Evolutionary conservation across 805 yeast species (phyloP).

Genomic region (Suhomyces sp.): DNA sequence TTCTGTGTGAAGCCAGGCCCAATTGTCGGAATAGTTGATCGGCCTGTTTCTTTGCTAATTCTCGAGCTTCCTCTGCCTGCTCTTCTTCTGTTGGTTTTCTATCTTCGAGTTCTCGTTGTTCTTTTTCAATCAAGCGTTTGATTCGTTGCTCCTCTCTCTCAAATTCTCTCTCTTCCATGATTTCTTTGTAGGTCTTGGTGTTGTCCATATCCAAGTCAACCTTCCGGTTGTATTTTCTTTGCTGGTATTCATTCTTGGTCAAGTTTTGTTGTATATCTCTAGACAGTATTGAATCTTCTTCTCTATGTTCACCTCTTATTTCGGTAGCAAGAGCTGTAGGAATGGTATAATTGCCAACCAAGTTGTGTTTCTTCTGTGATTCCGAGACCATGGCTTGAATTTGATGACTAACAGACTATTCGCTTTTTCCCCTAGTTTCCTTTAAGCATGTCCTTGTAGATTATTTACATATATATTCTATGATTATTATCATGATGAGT

Average conservation of each 20-base stretch:
- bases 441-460: no score
- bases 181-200: constrained; percentile 38
- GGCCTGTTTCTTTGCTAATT: neutral
- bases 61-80: constrained; percentile 9
- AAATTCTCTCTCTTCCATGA: constrained; percentile 40
- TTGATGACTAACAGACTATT: no score
- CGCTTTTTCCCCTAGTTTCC: no score
- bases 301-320: constrained; percentile 22
- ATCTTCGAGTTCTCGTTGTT: constrained; percentile 14
- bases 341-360: constrained; percentile 32
- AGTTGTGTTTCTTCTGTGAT: constrained; percentile 11
- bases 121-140: constrained; percentile 22
- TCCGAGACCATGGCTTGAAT: constrained; percentile 1
- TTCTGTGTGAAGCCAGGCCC: constrained; percentile 15
- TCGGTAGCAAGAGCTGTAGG: constrained; percentile 28
- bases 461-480: no score
- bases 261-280: constrained; percentile 18
- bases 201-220: constrained; percentile 17
- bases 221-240: constrained; percentile 26
- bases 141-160: constrained; percentile 36
- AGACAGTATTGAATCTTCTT: constrained; percentile 15
- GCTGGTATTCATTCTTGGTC: constrained; percentile 27
- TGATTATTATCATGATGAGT: no score
- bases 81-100: constrained; percentile 12
- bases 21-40: no score